Conservation (phyloP, 495 filamentous ascomycete genomes). For the Aspergillus homomorphus region DNA sequence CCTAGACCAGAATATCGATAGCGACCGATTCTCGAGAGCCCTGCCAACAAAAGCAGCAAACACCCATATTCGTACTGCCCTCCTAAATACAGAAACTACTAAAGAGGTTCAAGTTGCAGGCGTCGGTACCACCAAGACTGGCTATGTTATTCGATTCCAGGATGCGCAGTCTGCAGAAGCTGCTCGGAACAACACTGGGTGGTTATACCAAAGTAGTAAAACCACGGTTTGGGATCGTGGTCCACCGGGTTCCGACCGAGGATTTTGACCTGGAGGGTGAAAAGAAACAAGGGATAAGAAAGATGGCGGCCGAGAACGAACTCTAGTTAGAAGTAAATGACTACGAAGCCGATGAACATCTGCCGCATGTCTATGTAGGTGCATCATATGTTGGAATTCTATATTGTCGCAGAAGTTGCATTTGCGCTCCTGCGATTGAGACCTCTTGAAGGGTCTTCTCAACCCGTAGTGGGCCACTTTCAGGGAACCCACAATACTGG, state of each 20-base stretch:
- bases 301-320: conserved; percentile 27
- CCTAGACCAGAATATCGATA: conserved; percentile 1
- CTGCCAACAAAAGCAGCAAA: conserved; percentile 17
- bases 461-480: no score
- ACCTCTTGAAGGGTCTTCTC: no score
- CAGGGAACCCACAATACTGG: no score
- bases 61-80: conserved; percentile 17
- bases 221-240: conserved; percentile 19
- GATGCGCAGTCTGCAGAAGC: conserved; percentile 12
- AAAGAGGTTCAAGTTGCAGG: conserved; percentile 21
- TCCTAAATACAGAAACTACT: conserved; percentile 13
- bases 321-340: no score
- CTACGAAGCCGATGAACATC: no score
- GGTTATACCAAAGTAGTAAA: conserved; percentile 22
- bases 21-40: conserved; percentile 16
- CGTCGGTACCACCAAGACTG: conserved; percentile 22
- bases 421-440: no score
- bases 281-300: conserved; percentile 12
- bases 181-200: conserved; percentile 19
- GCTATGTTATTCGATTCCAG: conserved; percentile 24
- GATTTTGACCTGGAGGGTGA: conserved; percentile 19
- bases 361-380: no score
- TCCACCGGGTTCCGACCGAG: conserved; percentile 25
- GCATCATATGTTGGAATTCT: no score
- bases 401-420: no score